phyloP scores from a whole-genome alignment of 2,329 filamentous ascomycete genomes.

The Cordyceps militaris region DNA sequence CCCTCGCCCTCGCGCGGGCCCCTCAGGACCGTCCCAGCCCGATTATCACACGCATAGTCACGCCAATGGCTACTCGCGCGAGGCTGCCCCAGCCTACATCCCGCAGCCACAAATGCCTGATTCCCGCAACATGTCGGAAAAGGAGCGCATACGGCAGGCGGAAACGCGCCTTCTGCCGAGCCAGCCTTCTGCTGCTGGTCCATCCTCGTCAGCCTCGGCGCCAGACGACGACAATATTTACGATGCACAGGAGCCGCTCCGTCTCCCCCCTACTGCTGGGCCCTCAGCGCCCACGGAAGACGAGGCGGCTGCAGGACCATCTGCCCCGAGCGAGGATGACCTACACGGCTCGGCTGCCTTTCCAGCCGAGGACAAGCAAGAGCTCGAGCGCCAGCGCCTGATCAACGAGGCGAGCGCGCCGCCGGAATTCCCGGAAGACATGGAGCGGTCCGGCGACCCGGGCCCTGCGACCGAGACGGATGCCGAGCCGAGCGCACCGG shows the following conservation, averaged over 20 bases:
- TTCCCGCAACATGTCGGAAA: slow-evolving; percentile 66
- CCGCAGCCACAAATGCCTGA: slow-evolving; percentile 53
- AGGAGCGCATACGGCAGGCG: slow-evolving; percentile 69
- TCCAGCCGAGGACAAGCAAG: slow-evolving; percentile 66
- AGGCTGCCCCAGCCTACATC: slow-evolving; percentile 40
- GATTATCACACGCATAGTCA: slow-evolving; percentile 10
- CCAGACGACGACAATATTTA: slow-evolving; percentile 45
- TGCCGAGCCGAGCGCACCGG: slow-evolving; percentile 49
- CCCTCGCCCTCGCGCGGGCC: slow-evolving; percentile 16
- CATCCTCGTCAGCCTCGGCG: slow-evolving; percentile 24
- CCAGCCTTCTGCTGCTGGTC: slow-evolving; percentile 47
- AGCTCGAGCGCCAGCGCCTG: slow-evolving; percentile 62
- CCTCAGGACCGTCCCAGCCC: slow-evolving; percentile 6
- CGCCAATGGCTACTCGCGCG: slow-evolving; percentile 17
- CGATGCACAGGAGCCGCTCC: slow-evolving; percentile 36
- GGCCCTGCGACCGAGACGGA: slow-evolving; percentile 17
- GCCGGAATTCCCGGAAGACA: slow-evolving; percentile 49
- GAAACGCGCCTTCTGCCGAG: slow-evolving; percentile 78
- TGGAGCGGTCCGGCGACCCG: slow-evolving; percentile 29
- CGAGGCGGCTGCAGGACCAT: slow-evolving; percentile 28
- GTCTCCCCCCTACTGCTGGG: slow-evolving; percentile 12
- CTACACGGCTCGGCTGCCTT: slow-evolving; percentile 23
- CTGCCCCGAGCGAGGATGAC: slow-evolving; percentile 41
- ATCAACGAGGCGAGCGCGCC: slow-evolving; percentile 59
- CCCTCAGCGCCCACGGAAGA: slow-evolving; percentile 15